A percentile compares a stretch with the other conserved stretches of the same genome.
phyloP scores from a whole-genome alignment of 2,329 filamentous ascomycete species.

The Chalaropsis ovoidea region DNA sequence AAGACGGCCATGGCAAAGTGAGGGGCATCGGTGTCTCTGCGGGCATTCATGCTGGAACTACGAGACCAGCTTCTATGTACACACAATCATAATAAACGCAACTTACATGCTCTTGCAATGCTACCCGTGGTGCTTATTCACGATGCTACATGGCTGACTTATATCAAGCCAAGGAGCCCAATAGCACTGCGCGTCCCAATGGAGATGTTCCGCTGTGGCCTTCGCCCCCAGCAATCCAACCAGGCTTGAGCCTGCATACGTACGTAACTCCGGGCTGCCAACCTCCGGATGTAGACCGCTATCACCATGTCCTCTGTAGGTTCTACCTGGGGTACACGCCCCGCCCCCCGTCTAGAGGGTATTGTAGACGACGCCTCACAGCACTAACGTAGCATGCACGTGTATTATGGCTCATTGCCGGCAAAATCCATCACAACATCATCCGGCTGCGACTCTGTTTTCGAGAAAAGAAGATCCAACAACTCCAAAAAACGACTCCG shows the following conservation, averaged over 20 bases:
- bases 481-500: background rate
- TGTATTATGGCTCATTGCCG: background rate
- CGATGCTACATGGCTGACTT: background rate
- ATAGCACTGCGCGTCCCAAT: background rate
- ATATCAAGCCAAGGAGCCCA: background rate
- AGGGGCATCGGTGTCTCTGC: background rate
- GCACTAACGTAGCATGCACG: background rate
- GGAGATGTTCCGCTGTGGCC: background rate
- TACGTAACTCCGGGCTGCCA: background rate
- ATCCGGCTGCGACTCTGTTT: background rate
- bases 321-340: background rate
- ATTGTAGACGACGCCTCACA: background rate
- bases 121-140: constrained; percentile 1
- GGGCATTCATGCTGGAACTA: background rate
- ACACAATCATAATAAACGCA: background rate
- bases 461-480: background rate
- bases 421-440: constrained; percentile 10
- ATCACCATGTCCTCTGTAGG: background rate
- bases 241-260: too few species aligned
- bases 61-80: background rate
- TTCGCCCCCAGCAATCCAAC: background rate
- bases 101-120: background rate
- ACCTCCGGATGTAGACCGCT: background rate
- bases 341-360: too few species aligned
- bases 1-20: background rate